These are phyloP conservation scores for Allomyces arbusculus DNA, from an alignment of 192 early-diverging fungal species.

Conservation along the genomic window DNA sequence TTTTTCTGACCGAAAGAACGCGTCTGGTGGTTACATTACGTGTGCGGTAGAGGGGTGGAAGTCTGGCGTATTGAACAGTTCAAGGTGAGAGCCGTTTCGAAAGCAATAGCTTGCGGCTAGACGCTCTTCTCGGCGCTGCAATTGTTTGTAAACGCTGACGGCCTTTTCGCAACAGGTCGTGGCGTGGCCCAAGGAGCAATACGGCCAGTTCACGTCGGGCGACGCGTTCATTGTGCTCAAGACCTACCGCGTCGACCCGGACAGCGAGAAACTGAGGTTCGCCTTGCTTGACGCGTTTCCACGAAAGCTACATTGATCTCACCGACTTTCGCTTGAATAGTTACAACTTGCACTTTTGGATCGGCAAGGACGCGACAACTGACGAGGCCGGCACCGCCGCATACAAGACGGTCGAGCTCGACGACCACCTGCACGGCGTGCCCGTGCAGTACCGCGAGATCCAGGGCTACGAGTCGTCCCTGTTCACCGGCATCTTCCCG, in stretches of 20 bases:
- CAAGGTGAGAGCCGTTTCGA: not conserved
- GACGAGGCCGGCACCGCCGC: slow-evolving; percentile 67
- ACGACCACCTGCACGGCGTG: slow-evolving; percentile 39
- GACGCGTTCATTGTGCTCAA: slow-evolving; percentile 60
- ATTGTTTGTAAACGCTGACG: no score
- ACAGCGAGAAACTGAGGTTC: not conserved
- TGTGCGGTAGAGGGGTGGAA: no score
- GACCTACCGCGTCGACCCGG: slow-evolving; percentile 12
- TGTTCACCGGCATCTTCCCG: slow-evolving; percentile 50
- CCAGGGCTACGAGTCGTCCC: slow-evolving; percentile 37
- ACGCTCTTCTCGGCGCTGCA: no score
- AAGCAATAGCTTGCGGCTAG: no score
- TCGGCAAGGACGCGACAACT: slow-evolving; percentile 43
- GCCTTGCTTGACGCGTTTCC: not conserved
- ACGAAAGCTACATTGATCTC: no score
- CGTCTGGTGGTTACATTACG: slow-evolving; percentile 20
- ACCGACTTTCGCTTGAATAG: not conserved
- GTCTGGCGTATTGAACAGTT: slow-evolving; percentile 67
- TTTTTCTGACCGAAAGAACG: slow-evolving; percentile 11
- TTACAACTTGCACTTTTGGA: slow-evolving; percentile 67
- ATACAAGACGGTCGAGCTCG: slow-evolving; percentile 61
- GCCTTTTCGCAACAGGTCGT: slow-evolving; percentile 20
- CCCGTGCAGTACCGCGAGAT: slow-evolving; percentile 65
- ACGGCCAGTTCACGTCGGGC: slow-evolving; percentile 37
- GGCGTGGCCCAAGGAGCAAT: slow-evolving; percentile 30